Conservation (phyloP, 768 basidiomycete species). For the Mrakia gelida region DNA sequence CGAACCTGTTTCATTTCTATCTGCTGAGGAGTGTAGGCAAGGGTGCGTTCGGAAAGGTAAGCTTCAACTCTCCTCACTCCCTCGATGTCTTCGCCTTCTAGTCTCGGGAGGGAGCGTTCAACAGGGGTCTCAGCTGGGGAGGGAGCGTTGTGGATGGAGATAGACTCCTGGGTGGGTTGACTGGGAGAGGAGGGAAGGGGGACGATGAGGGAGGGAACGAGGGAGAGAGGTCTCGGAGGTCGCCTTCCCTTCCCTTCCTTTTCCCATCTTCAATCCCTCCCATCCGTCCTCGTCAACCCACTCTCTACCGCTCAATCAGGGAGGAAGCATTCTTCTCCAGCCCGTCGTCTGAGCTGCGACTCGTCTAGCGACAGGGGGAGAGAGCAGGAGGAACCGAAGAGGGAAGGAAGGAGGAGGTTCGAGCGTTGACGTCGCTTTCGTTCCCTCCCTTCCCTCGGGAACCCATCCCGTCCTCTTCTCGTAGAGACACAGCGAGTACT, state of each 20-base stretch:
- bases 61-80: conserved; percentile 34
- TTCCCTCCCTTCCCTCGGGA: not conserved
- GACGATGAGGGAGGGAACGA: not conserved
- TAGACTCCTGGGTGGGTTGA: too few relatives aligned
- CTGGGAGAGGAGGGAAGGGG: not conserved
- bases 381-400: not conserved
- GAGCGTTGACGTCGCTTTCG: conserved; percentile 18
- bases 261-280: too few relatives aligned
- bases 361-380: too few relatives aligned
- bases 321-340: too few relatives aligned
- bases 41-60: conserved; percentile 95
- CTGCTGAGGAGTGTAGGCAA: conserved; percentile 92
- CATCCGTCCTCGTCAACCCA: too few relatives aligned
- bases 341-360: too few relatives aligned
- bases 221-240: not conserved
- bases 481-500: too few relatives aligned
- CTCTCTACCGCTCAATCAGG: too few relatives aligned
- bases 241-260: too few relatives aligned
- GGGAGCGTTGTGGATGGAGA: too few relatives aligned
- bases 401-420: not conserved
- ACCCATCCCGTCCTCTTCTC: not conserved
- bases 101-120: too few relatives aligned
- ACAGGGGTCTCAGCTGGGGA: not conserved
- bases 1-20: conserved; percentile 94
- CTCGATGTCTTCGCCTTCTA: not conserved